A percentile compares a stretch with the other conserved stretches of the same genome.
Conservation (phyloP, 352 stramenopile genomes). For the Pythium insidiosum region DNA sequence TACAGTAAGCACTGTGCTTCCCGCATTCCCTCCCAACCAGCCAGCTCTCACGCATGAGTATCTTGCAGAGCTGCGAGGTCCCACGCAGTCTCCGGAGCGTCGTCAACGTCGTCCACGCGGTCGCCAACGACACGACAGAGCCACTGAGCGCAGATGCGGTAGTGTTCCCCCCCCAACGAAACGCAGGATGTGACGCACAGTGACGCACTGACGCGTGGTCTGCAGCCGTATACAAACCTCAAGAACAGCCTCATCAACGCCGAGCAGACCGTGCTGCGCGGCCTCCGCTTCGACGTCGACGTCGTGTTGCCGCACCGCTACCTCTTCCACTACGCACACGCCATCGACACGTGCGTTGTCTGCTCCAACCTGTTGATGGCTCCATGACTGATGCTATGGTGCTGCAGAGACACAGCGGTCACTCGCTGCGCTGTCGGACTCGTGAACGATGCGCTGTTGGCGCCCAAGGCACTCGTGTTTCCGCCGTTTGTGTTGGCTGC, state of each 20-base stretch:
- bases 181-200: no score
- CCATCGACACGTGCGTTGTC: no score
- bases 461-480: slow-evolving; percentile 12
- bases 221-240: slow-evolving; percentile 28
- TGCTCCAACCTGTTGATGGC: not conserved
- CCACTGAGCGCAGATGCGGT: slow-evolving; percentile 26
- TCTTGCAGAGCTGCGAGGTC: slow-evolving; percentile 30
- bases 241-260: slow-evolving; percentile 42
- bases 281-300: slow-evolving; percentile 39
- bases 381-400: not conserved
- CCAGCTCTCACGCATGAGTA: no score
- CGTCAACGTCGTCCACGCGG: slow-evolving; percentile 39
- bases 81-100: slow-evolving; percentile 37
- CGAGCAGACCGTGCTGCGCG: slow-evolving; percentile 40
- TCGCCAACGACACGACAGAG: slow-evolving; percentile 15
- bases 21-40: not conserved
- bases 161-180: no score
- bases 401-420: slow-evolving; percentile 6
- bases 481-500: slow-evolving; percentile 24
- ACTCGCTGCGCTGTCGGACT: slow-evolving; percentile 25
- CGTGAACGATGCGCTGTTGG: slow-evolving; percentile 27
- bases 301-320: slow-evolving; percentile 24
- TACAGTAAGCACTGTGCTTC: not conserved
- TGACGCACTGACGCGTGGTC: slow-evolving; percentile 6
- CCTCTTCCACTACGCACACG: slow-evolving; percentile 25